phyloP scores from a whole-genome alignment of 331 rosid species.

The Malus hybrid region DNA sequence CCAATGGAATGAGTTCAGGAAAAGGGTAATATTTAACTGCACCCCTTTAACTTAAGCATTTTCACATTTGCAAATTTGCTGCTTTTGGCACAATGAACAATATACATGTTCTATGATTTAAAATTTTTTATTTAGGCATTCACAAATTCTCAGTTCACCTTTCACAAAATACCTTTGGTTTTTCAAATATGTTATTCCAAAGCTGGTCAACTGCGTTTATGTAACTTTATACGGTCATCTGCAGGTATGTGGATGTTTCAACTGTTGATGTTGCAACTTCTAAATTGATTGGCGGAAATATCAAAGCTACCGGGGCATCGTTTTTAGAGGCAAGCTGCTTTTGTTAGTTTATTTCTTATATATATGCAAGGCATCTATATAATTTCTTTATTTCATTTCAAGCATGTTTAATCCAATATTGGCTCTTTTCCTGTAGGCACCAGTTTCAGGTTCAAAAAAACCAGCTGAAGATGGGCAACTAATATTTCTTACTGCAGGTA shows the following conservation, averaged over 20 bases:
- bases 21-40: constrained; percentile 59
- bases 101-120: background rate
- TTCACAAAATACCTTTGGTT: background rate
- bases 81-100: background rate
- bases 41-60: background rate
- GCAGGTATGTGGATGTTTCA: constrained; percentile 90
- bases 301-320: constrained; percentile 69
- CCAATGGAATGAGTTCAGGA: constrained; percentile 70
- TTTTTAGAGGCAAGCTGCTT: constrained; percentile 73
- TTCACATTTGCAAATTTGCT: background rate
- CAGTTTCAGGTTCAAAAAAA: constrained; percentile 94
- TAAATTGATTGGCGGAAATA: constrained; percentile 48
- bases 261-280: constrained; percentile 88
- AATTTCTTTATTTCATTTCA: background rate
- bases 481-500: constrained; percentile 96
- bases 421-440: constrained; percentile 54
- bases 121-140: background rate
- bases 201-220: constrained; percentile 4
- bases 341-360: background rate
- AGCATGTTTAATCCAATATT: background rate
- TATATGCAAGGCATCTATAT: background rate
- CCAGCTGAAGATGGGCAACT: constrained; percentile 97
- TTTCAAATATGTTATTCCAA: background rate
- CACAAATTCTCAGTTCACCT: background rate
- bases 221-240: constrained; percentile 12